Evolutionary conservation across 73 alveolate species (phyloP).

Genomic region (Durusdinium trenchii): DNA sequence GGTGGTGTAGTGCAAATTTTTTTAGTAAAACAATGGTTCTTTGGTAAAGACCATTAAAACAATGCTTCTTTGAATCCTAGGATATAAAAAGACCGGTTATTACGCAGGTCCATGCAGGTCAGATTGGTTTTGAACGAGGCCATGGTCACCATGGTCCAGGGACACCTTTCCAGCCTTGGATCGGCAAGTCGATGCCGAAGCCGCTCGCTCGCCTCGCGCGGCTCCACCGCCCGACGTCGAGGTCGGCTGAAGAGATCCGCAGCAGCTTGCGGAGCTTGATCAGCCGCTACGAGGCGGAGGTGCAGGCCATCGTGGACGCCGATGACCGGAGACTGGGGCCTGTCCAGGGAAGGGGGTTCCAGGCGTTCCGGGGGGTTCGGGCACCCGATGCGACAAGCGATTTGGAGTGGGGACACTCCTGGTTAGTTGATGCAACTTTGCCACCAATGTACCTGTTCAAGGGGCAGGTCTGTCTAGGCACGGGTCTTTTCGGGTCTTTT

Average conservation of each 20-base stretch:
- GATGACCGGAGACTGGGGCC: background rate
- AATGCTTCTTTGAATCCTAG: too few species aligned
- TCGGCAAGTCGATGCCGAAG: background rate
- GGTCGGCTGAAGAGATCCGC: background rate
- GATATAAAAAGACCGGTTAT: too few species aligned
- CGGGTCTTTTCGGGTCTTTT: background rate
- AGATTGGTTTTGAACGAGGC: too few species aligned
- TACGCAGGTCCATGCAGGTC: too few species aligned
- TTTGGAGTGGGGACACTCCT: background rate
- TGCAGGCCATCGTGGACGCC: conserved; percentile 7
- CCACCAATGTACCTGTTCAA: background rate
- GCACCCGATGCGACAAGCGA: background rate
- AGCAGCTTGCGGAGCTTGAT: background rate
- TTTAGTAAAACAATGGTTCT: too few species aligned
- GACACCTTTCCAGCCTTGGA: background rate
- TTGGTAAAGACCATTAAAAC: too few species aligned
- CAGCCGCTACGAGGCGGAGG: conserved; percentile 13
- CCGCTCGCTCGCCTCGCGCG: background rate
- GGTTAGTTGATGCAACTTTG: background rate
- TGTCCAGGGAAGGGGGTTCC: background rate
- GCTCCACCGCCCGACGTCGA: background rate
- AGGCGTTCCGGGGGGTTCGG: background rate
- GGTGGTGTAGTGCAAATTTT: too few species aligned
- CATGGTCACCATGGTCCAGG: background rate
- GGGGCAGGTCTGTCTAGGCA: background rate